phyloP scores from a whole-genome alignment of 192 early-diverging fungal species.

The Rhizophagus clarus region DNA sequence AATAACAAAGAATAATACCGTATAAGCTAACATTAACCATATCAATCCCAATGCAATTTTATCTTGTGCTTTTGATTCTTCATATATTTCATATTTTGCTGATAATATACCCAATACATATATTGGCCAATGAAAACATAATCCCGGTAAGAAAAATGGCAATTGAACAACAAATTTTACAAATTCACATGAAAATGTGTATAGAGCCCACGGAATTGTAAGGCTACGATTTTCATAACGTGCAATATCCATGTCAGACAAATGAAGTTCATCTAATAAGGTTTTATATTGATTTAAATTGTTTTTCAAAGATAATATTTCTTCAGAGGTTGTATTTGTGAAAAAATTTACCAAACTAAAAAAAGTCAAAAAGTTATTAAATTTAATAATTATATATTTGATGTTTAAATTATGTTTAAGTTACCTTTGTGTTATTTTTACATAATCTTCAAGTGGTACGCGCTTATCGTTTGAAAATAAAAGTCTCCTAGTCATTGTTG shows the following conservation, averaged over 20 bases:
- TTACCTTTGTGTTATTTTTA: constrained; percentile 53
- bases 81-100: constrained; percentile 44
- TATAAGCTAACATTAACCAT: constrained; percentile 40
- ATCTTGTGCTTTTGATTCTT: constrained; percentile 50
- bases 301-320: constrained; percentile 36
- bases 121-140: constrained; percentile 45
- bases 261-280: constrained; percentile 29
- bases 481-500: constrained; percentile 43
- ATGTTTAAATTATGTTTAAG: neutral
- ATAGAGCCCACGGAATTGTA: constrained; percentile 31
- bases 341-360: constrained; percentile 29
- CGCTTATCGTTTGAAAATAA: constrained; percentile 43
- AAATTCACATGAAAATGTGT: constrained; percentile 34
- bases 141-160: constrained; percentile 46
- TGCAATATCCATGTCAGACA: constrained; percentile 43
- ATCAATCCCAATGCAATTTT: constrained; percentile 47
- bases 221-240: constrained; percentile 43
- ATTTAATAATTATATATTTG: no score
- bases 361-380: neutral
- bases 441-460: constrained; percentile 39
- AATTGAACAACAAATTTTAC: constrained; percentile 35
- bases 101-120: constrained; percentile 46
- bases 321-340: neutral
- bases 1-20: constrained; percentile 39
- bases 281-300: constrained; percentile 39